Conservation (phyloP, 257 asterid genomes). For the Solanum habrochaites region DNA sequence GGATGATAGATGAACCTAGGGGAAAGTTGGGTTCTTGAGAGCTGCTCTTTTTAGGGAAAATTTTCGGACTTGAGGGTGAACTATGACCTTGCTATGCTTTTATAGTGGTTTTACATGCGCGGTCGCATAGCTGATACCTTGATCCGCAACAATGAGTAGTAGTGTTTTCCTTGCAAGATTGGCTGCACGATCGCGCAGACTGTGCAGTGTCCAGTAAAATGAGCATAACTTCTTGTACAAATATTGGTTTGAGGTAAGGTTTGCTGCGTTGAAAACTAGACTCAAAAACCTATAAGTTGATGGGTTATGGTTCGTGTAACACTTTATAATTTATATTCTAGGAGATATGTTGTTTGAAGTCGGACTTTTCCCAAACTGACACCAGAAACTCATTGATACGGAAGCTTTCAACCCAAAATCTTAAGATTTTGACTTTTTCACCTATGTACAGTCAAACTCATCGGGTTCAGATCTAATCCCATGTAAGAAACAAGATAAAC, state of each 20-base stretch:
- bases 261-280: not conserved
- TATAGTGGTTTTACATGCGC: not conserved
- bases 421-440: not conserved
- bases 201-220: not conserved
- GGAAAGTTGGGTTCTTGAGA: not conserved
- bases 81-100: not conserved
- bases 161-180: not conserved
- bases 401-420: not conserved
- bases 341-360: not conserved
- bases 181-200: not conserved
- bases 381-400: not conserved
- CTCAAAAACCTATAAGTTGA: not conserved
- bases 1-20: not conserved
- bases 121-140: not conserved
- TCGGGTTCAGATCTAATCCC: not conserved
- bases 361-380: not conserved
- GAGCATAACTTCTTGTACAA: not conserved
- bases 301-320: not conserved
- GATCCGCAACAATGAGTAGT: not conserved
- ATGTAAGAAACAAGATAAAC: not conserved
- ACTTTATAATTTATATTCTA: not conserved
- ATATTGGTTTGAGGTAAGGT: not conserved
- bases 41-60: not conserved
- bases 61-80: not conserved
- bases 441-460: not conserved